phyloP scores from a whole-genome alignment of 805 yeast species.

The Pichia pseudocactophila region DNA sequence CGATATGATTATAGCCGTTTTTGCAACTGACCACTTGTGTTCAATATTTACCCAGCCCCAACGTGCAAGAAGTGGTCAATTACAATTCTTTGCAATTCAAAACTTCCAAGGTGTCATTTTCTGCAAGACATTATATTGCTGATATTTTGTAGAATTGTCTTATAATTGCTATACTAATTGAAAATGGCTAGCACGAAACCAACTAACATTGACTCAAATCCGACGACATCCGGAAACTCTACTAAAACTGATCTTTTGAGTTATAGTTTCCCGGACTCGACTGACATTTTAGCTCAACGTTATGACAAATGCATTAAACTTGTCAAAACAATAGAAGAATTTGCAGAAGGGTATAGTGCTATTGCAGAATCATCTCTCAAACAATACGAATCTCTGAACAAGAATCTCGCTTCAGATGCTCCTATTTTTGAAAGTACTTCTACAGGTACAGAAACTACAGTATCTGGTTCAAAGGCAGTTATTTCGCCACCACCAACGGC shows the following conservation, averaged over 20 bases:
- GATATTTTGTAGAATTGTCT: too few species aligned
- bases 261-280: constrained; percentile 20
- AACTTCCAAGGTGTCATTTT: too few species aligned
- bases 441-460: not conserved
- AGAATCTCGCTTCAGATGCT: constrained; percentile 13
- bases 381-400: constrained; percentile 20
- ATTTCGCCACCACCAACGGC: not conserved
- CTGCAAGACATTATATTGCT: too few species aligned
- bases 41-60: too few species aligned
- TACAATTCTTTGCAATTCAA: too few species aligned
- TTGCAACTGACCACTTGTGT: too few species aligned
- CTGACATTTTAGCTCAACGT: constrained; percentile 19
- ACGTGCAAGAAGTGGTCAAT: too few species aligned
- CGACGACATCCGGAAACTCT: not conserved
- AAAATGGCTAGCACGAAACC: too few species aligned
- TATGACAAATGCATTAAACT: constrained; percentile 23
- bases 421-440: constrained; percentile 26
- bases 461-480: constrained; percentile 4
- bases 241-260: constrained; percentile 7
- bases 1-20: too few species aligned
- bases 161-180: too few species aligned
- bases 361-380: constrained; percentile 18
- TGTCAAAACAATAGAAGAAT: constrained; percentile 18
- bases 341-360: constrained; percentile 20
- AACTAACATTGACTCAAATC: not conserved